Evolutionary conservation across 202 grass and related monocot genomes (phyloP).

Genomic region (Thinopyrum obtusiflorum): DNA sequence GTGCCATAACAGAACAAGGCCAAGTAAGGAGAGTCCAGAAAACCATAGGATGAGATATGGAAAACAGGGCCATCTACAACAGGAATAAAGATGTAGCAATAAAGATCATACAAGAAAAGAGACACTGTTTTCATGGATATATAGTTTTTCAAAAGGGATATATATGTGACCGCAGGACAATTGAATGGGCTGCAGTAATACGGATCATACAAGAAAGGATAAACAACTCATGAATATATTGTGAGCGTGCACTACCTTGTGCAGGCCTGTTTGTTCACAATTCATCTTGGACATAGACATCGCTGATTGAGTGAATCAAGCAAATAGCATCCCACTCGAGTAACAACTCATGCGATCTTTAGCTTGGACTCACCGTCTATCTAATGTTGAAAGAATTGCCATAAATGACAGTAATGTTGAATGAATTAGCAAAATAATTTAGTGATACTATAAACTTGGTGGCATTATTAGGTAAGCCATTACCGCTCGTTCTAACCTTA

Average conservation of each 20-base stretch:
- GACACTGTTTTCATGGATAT: not conserved
- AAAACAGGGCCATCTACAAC: not conserved
- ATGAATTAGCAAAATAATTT: too few relatives aligned
- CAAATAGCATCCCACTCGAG: not conserved
- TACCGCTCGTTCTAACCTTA: too few relatives aligned
- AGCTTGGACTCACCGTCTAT: not conserved
- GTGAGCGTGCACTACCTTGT: not conserved
- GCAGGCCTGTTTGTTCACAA: not conserved
- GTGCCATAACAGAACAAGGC: constrained; percentile 54
- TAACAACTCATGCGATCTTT: not conserved
- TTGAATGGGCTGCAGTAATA: too few relatives aligned
- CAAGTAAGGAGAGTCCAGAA: constrained; percentile 12
- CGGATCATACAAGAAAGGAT: too few relatives aligned
- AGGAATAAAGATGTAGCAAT: constrained; percentile 10
- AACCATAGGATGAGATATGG: not conserved
- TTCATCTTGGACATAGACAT: not conserved
- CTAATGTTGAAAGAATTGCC: too few relatives aligned
- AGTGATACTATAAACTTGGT: too few relatives aligned
- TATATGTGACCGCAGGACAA: too few relatives aligned
- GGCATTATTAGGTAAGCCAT: too few relatives aligned
- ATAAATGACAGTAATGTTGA: too few relatives aligned
- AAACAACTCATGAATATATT: too few relatives aligned
- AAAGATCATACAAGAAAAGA: not conserved
- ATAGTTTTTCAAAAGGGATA: not conserved
- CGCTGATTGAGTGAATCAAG: not conserved